These are phyloP conservation scores for Talaromyces stipitatus DNA, from an alignment of 495 filamentous ascomycete genomes.

Conservation along the genomic window DNA sequence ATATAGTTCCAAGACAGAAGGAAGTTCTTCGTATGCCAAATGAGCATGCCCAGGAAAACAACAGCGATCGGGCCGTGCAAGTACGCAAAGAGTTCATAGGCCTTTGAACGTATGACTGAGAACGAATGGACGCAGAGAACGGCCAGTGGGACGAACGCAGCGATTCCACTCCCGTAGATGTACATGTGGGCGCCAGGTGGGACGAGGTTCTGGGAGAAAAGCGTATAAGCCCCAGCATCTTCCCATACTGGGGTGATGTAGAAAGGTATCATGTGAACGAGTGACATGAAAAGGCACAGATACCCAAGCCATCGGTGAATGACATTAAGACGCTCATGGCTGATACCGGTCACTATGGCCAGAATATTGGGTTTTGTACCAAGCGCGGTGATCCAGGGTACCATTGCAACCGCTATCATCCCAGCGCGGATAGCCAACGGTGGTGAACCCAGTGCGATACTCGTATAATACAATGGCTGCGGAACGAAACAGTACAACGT, in stretches of 20 bases:
- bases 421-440: conserved; percentile 83
- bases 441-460: conserved; percentile 77
- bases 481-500: conserved; percentile 77
- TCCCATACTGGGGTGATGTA: conserved; percentile 76
- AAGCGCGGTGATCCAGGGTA: conserved; percentile 85
- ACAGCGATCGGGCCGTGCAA: conserved; percentile 77
- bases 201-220: conserved; percentile 60
- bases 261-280: conserved; percentile 83
- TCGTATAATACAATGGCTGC: conserved; percentile 77
- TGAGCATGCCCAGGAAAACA: conserved; percentile 74
- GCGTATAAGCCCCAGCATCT: conserved; percentile 58
- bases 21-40: conserved; percentile 95
- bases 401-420: conserved; percentile 90
- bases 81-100: conserved; percentile 79
- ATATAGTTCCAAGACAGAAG: conserved; percentile 88
- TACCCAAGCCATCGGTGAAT: conserved; percentile 93
- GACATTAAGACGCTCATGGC: conserved; percentile 86
- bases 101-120: conserved; percentile 51
- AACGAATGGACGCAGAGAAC: conserved; percentile 82
- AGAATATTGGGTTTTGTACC: conserved; percentile 90
- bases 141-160: conserved; percentile 71
- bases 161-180: conserved; percentile 83
- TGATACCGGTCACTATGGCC: conserved; percentile 78
- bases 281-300: conserved; percentile 70
- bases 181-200: conserved; percentile 39